Evolutionary conservation across 306 rosid genomes (phyloP).

Genomic region (Astragalus glycyphyllos): DNA sequence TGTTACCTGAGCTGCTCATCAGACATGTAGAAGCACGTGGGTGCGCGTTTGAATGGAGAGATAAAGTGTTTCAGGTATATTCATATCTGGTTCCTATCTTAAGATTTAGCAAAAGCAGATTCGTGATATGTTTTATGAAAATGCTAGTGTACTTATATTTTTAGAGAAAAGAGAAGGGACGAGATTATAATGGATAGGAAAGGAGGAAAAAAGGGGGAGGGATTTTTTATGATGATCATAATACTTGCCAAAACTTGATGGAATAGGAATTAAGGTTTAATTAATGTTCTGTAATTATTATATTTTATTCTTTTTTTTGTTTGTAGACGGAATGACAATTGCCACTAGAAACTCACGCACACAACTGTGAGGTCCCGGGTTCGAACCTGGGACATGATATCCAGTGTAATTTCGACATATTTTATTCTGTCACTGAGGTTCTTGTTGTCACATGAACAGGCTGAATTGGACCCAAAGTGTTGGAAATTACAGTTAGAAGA

Average conservation of each 20-base stretch:
- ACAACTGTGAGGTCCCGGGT: no score
- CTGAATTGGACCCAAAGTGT: constrained; percentile 87
- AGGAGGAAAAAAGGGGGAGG: no score
- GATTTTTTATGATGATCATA: background rate
- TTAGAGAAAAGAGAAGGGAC: background rate
- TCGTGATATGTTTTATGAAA: background rate
- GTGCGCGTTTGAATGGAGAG: constrained; percentile 86
- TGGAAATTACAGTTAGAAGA: constrained; percentile 88
- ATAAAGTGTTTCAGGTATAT: constrained; percentile 79
- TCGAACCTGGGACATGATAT: no score
- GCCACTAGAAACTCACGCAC: no score
- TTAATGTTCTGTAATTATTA: constrained; percentile 3
- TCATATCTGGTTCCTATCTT: constrained; percentile 29
- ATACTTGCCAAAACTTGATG: background rate
- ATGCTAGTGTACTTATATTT: background rate
- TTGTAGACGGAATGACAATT: no score
- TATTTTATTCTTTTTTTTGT: background rate
- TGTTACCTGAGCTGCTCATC: constrained; percentile 65
- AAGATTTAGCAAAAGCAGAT: background rate
- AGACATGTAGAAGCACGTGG: constrained; percentile 86
- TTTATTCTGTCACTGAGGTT: constrained; percentile 27
- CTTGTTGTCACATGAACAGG: constrained; percentile 60
- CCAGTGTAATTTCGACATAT: no score
- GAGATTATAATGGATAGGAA: background rate
- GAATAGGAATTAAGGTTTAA: background rate